Conservation (phyloP, 495 filamentous ascomycete species). For the Talaromyces wortmannii region DNA sequence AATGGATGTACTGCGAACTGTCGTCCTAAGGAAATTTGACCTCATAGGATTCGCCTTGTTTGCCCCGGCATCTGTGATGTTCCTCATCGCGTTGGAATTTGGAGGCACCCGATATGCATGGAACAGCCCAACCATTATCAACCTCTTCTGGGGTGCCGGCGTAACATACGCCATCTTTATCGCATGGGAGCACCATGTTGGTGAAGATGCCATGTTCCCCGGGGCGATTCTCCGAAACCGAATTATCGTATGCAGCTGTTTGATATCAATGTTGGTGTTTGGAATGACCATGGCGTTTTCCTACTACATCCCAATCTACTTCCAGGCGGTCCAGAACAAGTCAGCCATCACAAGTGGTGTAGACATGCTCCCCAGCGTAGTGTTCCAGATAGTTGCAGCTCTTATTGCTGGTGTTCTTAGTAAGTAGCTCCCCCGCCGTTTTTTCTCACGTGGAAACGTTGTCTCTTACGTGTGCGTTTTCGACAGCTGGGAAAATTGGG, state of each 20-base stretch:
- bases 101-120: constrained; percentile 28
- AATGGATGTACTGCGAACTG: not conserved
- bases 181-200: constrained; percentile 30
- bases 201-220: constrained; percentile 42
- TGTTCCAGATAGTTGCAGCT: constrained; percentile 34
- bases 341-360: constrained; percentile 23
- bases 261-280: constrained; percentile 10
- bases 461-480: constrained; percentile 7
- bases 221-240: constrained; percentile 11
- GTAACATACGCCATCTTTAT: constrained; percentile 28
- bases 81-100: constrained; percentile 37
- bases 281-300: not conserved
- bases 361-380: constrained; percentile 22
- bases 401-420: constrained; percentile 24
- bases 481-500: constrained; percentile 16
- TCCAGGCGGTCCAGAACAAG: constrained; percentile 19
- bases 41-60: constrained; percentile 30
- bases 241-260: constrained; percentile 12
- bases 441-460: not conserved
- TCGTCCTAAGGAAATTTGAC: constrained; percentile 19
- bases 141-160: constrained; percentile 37
- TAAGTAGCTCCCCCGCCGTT: constrained; percentile 4
- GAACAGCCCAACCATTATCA: constrained; percentile 30
- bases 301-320: constrained; percentile 28
- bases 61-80: constrained; percentile 24